Evolutionary conservation across 805 yeast species (phyloP).

Genomic region (Tetrapisispora nanseiensis): DNA sequence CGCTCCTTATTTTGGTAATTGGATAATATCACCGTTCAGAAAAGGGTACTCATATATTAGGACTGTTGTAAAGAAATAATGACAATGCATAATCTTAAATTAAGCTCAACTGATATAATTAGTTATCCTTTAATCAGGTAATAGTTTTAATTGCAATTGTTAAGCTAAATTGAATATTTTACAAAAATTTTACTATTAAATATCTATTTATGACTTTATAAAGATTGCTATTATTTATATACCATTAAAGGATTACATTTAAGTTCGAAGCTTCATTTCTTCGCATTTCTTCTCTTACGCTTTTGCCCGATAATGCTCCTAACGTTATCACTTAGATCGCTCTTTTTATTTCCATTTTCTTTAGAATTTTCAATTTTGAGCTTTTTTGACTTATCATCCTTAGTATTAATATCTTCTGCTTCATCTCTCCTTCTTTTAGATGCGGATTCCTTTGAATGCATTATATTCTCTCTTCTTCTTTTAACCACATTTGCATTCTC

Average conservation of each 20-base stretch:
- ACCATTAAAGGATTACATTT: too few relatives aligned
- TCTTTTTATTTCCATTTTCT: constrained; percentile 11
- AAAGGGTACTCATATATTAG: neutral
- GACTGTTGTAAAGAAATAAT: neutral
- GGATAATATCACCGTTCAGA: constrained; percentile 1
- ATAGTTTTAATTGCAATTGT: too few relatives aligned
- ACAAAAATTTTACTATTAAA: neutral
- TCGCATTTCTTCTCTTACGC: constrained; percentile 52
- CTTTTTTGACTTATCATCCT: constrained; percentile 14
- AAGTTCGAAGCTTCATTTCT: too few relatives aligned
- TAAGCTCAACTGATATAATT: too few relatives aligned
- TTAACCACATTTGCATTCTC: constrained; percentile 91
- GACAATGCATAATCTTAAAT: too few relatives aligned
- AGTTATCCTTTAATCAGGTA: too few relatives aligned
- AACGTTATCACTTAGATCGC: constrained; percentile 43
- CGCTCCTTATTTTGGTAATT: constrained; percentile 26
- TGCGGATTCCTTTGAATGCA: constrained; percentile 32
- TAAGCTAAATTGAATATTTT: neutral
- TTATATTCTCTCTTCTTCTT: constrained; percentile 69
- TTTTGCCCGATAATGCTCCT: constrained; percentile 59
- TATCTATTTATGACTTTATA: neutral
- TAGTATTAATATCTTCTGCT: constrained; percentile 9
- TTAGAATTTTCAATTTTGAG: constrained; percentile 20
- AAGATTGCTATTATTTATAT: neutral
- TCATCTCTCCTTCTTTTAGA: constrained; percentile 21